Evolutionary conservation across 768 basidiomycete species (phyloP), one percentile per base, ranked within the genome.

Genomic region (Termitomyces heimii): DNA sequence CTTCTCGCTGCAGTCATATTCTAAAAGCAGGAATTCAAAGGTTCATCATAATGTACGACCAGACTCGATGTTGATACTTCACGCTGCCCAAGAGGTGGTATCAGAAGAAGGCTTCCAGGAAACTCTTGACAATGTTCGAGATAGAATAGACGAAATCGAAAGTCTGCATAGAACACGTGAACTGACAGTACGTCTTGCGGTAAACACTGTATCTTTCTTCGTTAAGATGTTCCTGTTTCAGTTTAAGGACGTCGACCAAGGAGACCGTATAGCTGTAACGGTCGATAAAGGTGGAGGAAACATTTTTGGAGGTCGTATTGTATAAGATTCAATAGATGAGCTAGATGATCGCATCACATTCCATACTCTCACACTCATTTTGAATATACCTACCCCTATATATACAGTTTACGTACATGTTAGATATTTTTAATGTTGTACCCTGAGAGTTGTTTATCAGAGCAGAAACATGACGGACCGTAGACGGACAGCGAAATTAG

Each of bases 61-160:
- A 16, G 92, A 92, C 70, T 93, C 90, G 0, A 80, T 86, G 73
- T 77, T 92, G 20, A 82, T 89, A 53, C 77, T 92, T 5, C 82
- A 82, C 53, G 86, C 89, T 49, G 89, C 89, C 35, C 75, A 80
- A 61, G 77, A 85, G 62, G 85, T 92, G 5, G 84, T 85, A 18
- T 77, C 80, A 24, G 86, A 86, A 67, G 83, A 87, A 47, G 91
- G 83, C 9, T 94, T 95, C 65, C 85, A 93, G 50, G 86, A 89
- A n/a, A 66, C 85, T 35, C 77, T 92, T 18, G 80, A 91, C 59
- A 77, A 75, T 52, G 92, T 92, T 5, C 77, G 89, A 50, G 82
- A 82, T 58, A 77, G 94, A 14, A 83, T 94, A 40, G 89, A 93
- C 68, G 87, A 90, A 70, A 94, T 95, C 64, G 93, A 95, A 72